Conservation (phyloP, 2,329 filamentous ascomycete genomes). For the Alternaria atra region DNA sequence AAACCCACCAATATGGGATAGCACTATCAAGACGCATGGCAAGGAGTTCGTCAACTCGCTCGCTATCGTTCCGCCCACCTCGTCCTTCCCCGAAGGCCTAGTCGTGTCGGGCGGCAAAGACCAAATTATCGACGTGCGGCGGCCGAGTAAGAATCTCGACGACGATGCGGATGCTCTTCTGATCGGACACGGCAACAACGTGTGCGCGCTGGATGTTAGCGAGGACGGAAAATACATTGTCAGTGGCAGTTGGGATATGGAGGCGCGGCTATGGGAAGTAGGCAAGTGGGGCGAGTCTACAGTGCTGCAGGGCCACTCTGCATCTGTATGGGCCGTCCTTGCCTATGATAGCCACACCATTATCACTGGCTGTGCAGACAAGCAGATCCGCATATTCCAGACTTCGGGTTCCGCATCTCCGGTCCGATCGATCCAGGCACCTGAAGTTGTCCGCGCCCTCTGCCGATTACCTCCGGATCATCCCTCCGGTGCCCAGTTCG, state of each 20-base stretch:
- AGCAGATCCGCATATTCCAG: conserved; percentile 85
- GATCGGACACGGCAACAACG: conserved; percentile 85
- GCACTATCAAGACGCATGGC: conserved; percentile 79
- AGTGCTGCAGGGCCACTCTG: conserved; percentile 78
- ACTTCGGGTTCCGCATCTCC: conserved; percentile 69
- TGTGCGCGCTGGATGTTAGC: conserved; percentile 85
- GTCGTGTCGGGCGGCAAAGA: conserved; percentile 90
- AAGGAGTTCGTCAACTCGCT: conserved; percentile 89
- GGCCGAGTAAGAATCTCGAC: conserved; percentile 70
- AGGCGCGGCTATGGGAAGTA: conserved; percentile 86
- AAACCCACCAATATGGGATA: conserved; percentile 76
- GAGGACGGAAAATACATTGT: conserved; percentile 77
- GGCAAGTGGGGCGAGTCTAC: conserved; percentile 82
- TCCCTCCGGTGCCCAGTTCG: conserved; percentile 87
- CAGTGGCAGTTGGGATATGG: conserved; percentile 93
- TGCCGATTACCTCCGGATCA: conserved; percentile 80
- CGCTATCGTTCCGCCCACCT: conserved; percentile 75
- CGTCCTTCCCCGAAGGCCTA: conserved; percentile 77
- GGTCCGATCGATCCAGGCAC: conserved; percentile 71
- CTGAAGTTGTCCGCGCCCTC: conserved; percentile 85
- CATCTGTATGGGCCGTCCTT: conserved; percentile 90
- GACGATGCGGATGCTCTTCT: conserved; percentile 87
- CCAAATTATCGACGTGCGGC: conserved; percentile 88
- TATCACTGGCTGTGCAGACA: conserved; percentile 84
- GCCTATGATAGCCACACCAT: conserved; percentile 81